Evolutionary conservation across 257 asterid genomes (phyloP).

Genomic region (Ehretia macrophylla): DNA sequence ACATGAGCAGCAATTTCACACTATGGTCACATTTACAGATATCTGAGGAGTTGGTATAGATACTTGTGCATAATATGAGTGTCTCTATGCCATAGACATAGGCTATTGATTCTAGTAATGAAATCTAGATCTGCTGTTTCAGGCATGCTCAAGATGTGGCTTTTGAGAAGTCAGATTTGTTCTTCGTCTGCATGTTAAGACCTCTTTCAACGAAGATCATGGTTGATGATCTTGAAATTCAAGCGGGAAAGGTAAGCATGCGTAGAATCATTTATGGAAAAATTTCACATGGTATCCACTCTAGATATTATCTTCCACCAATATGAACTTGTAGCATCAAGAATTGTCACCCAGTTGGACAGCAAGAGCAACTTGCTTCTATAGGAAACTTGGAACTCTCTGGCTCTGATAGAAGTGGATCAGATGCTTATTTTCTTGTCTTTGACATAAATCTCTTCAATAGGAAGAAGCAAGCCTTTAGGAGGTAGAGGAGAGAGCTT

Average conservation of each 20-base stretch:
- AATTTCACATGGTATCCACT: background rate
- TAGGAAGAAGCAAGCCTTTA: no score
- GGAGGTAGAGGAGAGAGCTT: no score
- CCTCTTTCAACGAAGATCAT: constrained; percentile 52
- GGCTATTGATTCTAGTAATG: background rate
- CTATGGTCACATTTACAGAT: background rate
- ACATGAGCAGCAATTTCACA: no score
- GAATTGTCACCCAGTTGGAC: no score
- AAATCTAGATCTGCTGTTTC: constrained; percentile 3
- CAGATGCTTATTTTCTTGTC: no score
- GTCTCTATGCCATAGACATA: background rate
- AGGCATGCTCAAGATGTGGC: constrained; percentile 81
- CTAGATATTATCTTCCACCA: background rate
- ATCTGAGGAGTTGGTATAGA: background rate
- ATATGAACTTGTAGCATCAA: no score
- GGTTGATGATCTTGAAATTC: constrained; percentile 72
- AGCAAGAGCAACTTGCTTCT: no score
- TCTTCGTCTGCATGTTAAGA: constrained; percentile 69
- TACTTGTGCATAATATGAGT: background rate
- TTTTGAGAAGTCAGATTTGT: constrained; percentile 74
- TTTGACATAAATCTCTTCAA: no score
- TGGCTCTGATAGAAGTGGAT: no score
- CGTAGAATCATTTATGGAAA: background rate
- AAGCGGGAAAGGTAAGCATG: constrained; percentile 63
- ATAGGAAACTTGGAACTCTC: no score